phyloP scores from a whole-genome alignment of 305 asterid genomes.

The Coffea humblotiana region DNA sequence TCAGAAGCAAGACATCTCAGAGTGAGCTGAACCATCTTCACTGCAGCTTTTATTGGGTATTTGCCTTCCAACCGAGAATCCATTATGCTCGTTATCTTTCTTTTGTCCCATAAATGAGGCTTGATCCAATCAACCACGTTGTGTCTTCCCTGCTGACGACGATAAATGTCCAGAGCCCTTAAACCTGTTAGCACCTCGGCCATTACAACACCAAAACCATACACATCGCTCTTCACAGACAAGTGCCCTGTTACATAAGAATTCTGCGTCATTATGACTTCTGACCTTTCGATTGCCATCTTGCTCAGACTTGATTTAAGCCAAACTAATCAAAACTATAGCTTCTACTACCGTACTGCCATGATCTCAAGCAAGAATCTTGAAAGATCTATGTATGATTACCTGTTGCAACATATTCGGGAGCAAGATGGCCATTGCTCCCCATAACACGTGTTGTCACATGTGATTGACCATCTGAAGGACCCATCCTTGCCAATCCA shows the following conservation, averaged over 20 bases:
- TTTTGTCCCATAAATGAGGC: slow-evolving; percentile 51
- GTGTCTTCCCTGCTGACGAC: slow-evolving; percentile 56
- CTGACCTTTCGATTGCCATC: neutral
- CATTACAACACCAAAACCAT: slow-evolving; percentile 66
- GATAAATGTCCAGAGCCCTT: slow-evolving; percentile 51
- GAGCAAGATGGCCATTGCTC: slow-evolving; percentile 77
- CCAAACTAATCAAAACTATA: neutral
- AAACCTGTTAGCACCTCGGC: slow-evolving; percentile 72
- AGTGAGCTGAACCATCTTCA: slow-evolving; percentile 56
- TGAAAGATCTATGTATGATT: neutral
- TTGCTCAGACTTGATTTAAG: neutral
- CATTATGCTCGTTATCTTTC: slow-evolving; percentile 60
- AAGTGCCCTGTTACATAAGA: slow-evolving; percentile 47
- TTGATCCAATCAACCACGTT: slow-evolving; percentile 63
- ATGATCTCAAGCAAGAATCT: neutral
- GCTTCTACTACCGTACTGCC: neutral
- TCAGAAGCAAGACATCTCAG: slow-evolving; percentile 59
- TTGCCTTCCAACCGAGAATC: slow-evolving; percentile 59
- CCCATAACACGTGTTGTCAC: slow-evolving; percentile 44
- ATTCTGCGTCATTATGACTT: slow-evolving; percentile 15
- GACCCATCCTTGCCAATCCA: slow-evolving; percentile 65
- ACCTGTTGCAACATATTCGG: slow-evolving; percentile 79
- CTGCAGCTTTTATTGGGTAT: slow-evolving; percentile 61
- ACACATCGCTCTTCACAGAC: slow-evolving; percentile 75
- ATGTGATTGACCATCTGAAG: slow-evolving; percentile 55